Evolutionary conservation across 495 filamentous ascomycete species (phyloP), one percentile per base, ranked within the genome.

Genomic region (Annulohypoxylon moriforme): DNA sequence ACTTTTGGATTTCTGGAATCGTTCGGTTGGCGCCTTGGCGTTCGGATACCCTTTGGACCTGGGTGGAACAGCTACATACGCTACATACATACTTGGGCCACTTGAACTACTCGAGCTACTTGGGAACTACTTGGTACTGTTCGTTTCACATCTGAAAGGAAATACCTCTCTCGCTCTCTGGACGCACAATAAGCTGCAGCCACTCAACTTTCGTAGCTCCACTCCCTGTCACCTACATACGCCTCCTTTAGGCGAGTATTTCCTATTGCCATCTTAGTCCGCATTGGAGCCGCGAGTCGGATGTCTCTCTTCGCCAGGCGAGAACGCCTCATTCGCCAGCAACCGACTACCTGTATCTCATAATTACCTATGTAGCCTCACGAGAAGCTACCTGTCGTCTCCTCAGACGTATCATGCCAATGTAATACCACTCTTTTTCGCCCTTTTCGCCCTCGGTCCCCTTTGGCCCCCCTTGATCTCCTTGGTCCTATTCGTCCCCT

Each of bases 201-300:
- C 65, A 62, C 38, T 62, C 49, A 22, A 69, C 55, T 58, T 58
- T 52, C 49, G 38, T 66, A 60, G 70, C 53, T 73, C 70, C 70
- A 73, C 70, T 57, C 46, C 27, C 56, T 60, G 66, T 73, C 36
- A 68, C 67, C 58, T 70, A 52, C 52, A 13, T 66, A 67, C 61
- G 71, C 71, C 61, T 74, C 63, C 11, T 53, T 74, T 74, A 74
- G 71, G 71, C 71, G 71, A 74, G 71, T 67, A 70, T 74, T 67
- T 53, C 67, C 71, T 70, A 46, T 69, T 69, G 29, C 53, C 57
- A 61, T 52, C 65, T 73, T 73, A 73, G 70, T 69, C 40, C 14
- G 38, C 47, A 52, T 66, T 57, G 40, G 64, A 73, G 70, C 70
- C 70, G 64, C 61, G 65, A 69, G 59, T 73, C 47, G 60, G 55